These are phyloP conservation scores for Yamadazyma nakazawae DNA, from an alignment of 805 yeast genomes.

Conservation along the genomic window DNA sequence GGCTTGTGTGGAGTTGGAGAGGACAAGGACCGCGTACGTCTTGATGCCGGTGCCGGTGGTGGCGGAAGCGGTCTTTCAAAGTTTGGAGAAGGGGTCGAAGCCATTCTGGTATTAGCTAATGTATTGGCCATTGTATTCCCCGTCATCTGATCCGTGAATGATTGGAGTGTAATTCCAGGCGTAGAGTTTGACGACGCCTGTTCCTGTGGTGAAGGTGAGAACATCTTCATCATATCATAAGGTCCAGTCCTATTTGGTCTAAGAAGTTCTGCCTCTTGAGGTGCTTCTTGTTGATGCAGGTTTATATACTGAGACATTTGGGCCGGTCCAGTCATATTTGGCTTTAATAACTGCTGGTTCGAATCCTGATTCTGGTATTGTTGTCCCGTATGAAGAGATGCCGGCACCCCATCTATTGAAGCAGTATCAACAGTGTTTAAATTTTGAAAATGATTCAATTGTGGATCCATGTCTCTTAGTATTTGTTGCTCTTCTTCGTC, in stretches of 20 bases:
- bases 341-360: constrained; percentile 23
- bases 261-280: constrained; percentile 3
- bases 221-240: constrained; percentile 24
- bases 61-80: constrained; percentile 5
- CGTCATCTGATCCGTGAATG: constrained; percentile 42
- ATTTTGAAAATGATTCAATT: constrained; percentile 67
- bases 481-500: constrained; percentile 62
- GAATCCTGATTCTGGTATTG: constrained; percentile 6
- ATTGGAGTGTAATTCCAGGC: constrained; percentile 36
- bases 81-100: constrained; percentile 21
- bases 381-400: constrained; percentile 43
- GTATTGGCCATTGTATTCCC: constrained; percentile 33
- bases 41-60: constrained; percentile 21
- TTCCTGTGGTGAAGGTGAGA: constrained; percentile 13
- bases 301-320: constrained; percentile 31
- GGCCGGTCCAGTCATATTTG: constrained; percentile 48
- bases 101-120: constrained; percentile 34
- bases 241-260: constrained; percentile 44
- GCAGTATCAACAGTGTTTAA: constrained; percentile 74
- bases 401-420: constrained; percentile 65
- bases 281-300: constrained; percentile 4
- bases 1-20: constrained; percentile 32
- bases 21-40: constrained; percentile 29
- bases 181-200: neutral
- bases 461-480: constrained; percentile 69